These are phyloP conservation scores for Tardiomyces digboiensis DNA, from an alignment of 1,139 yeast species.

Conservation along the genomic window DNA sequence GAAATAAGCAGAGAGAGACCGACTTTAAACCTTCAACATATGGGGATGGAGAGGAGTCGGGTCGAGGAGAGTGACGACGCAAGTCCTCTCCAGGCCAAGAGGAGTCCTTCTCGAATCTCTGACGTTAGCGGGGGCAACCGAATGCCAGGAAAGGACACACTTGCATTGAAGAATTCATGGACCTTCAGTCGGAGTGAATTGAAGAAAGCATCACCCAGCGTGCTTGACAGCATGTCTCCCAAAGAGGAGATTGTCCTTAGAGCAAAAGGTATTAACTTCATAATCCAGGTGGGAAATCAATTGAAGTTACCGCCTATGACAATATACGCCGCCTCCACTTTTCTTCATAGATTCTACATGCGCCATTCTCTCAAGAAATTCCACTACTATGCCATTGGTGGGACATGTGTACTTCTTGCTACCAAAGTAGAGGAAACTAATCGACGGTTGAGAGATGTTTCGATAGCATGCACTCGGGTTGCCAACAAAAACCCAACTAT, in stretches of 20 bases:
- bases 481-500: constrained; percentile 34
- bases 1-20: too few relatives aligned
- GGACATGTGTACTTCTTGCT: constrained; percentile 41
- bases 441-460: constrained; percentile 37
- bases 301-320: constrained; percentile 38
- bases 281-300: constrained; percentile 34
- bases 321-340: constrained; percentile 38
- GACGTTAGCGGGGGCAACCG: not conserved
- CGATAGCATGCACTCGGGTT: constrained; percentile 35
- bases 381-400: constrained; percentile 38
- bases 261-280: constrained; percentile 38
- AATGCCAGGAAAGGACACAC: not conserved
- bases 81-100: not conserved
- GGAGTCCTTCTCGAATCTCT: not conserved
- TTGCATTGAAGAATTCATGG: constrained; percentile 9
- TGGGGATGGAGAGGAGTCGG: not conserved
- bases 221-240: constrained; percentile 27
- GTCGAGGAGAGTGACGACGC: not conserved
- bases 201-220: constrained; percentile 26
- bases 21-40: too few relatives aligned
- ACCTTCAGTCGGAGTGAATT: constrained; percentile 6
- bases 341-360: constrained; percentile 43
- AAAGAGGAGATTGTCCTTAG: constrained; percentile 34
- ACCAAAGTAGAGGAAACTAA: constrained; percentile 43
- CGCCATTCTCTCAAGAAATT: constrained; percentile 31